These are phyloP conservation scores for Arachis stenosperma DNA, from an alignment of 306 rosid genomes.

Conservation along the genomic window DNA sequence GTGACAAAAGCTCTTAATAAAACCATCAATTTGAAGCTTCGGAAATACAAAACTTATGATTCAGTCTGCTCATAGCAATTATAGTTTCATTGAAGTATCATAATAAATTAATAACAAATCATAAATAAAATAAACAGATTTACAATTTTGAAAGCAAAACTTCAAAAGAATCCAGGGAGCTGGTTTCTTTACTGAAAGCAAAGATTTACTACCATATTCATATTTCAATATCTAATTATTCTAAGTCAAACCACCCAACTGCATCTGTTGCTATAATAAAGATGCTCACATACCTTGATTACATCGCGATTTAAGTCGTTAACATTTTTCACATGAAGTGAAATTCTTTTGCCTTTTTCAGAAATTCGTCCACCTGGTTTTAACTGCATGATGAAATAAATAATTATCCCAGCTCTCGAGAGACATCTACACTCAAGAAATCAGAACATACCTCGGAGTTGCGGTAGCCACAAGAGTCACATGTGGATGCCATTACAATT, in stretches of 20 bases:
- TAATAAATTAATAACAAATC: not conserved
- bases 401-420: constrained; percentile 25
- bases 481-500: constrained; percentile 96
- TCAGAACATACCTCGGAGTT: constrained; percentile 81
- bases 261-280: constrained; percentile 2
- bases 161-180: constrained; percentile 9
- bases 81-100: not conserved
- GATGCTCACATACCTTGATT: constrained; percentile 69
- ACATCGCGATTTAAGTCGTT: constrained; percentile 89
- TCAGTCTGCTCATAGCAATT: not conserved
- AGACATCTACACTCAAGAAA: constrained; percentile 32
- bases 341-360: constrained; percentile 79
- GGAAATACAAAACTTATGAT: constrained; percentile 11
- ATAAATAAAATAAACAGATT: constrained; percentile 12
- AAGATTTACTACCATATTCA: constrained; percentile 7
- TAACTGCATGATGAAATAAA: constrained; percentile 61
- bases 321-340: constrained; percentile 61
- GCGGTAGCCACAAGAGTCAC: constrained; percentile 93
- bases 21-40: constrained; percentile 23
- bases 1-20: constrained; percentile 19
- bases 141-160: constrained; percentile 5
- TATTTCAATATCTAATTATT: not conserved
- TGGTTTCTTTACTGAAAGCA: not conserved
- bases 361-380: constrained; percentile 95
- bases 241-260: constrained; percentile 10